Evolutionary conservation across 192 early-diverging fungal genomes (phyloP).

Genomic region (Coemansia sp.): DNA sequence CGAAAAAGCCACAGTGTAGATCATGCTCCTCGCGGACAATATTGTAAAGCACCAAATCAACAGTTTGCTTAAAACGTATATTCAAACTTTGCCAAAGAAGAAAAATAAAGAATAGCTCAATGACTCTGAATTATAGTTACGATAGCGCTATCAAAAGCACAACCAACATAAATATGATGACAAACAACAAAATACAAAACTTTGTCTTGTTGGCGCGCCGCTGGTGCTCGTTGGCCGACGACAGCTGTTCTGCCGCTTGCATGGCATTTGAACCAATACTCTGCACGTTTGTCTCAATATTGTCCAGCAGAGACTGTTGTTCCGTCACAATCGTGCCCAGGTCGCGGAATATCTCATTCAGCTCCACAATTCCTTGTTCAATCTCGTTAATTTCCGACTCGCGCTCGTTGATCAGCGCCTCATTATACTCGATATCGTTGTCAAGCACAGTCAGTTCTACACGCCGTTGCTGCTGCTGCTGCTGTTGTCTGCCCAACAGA

Average conservation of each 20-base stretch:
- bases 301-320: slow-evolving; percentile 91
- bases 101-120: not conserved
- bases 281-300: slow-evolving; percentile 93
- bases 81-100: no score
- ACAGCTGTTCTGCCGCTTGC: slow-evolving; percentile 78
- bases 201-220: slow-evolving; percentile 72
- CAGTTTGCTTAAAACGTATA: no score
- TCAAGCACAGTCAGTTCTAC: slow-evolving; percentile 77
- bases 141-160: slow-evolving; percentile 60
- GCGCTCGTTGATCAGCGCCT: slow-evolving; percentile 88
- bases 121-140: slow-evolving; percentile 11
- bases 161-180: slow-evolving; percentile 64
- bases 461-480: slow-evolving; percentile 20
- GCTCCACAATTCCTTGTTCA: slow-evolving; percentile 87
- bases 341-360: slow-evolving; percentile 98
- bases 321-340: slow-evolving; percentile 95
- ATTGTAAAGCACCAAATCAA: no score
- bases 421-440: slow-evolving; percentile 93
- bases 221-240: slow-evolving; percentile 77
- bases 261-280: slow-evolving; percentile 75
- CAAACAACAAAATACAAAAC: slow-evolving; percentile 81
- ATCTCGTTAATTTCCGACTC: slow-evolving; percentile 91
- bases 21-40: no score
- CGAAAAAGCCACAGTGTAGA: no score
- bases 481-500: slow-evolving; percentile 13